A percentile compares a stretch with the other conserved stretches of the same genome.
phyloP scores from a whole-genome alignment of 768 basidiomycete species.

The Tricholoma matsutake region DNA sequence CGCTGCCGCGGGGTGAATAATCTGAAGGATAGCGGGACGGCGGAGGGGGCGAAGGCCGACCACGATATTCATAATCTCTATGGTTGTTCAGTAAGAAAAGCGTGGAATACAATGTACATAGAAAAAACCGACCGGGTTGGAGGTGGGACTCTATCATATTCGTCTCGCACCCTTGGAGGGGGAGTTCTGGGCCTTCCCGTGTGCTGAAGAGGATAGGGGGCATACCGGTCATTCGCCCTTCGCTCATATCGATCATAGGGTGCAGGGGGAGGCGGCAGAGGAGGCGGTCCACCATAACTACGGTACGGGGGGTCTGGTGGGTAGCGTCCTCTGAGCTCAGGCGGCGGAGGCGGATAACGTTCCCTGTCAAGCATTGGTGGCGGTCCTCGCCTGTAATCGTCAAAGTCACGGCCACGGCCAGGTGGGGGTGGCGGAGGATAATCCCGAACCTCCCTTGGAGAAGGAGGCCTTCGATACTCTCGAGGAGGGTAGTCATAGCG shows the following conservation, averaged over 20 bases:
- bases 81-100: slow-evolving; percentile 1
- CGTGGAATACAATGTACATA: background rate
- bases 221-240: slow-evolving; percentile 50
- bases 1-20: slow-evolving; percentile 49
- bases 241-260: slow-evolving; percentile 63
- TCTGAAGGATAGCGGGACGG: slow-evolving; percentile 52
- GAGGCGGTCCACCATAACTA: slow-evolving; percentile 48
- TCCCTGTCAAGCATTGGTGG: slow-evolving; percentile 43
- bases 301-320: slow-evolving; percentile 52
- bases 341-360: slow-evolving; percentile 50
- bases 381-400: slow-evolving; percentile 61
- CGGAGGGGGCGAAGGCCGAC: slow-evolving; percentile 43
- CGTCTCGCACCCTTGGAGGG: slow-evolving; percentile 59
- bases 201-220: slow-evolving; percentile 43
- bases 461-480: slow-evolving; percentile 59
- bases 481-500: slow-evolving; percentile 64
- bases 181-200: slow-evolving; percentile 51
- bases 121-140: slow-evolving; percentile 44
- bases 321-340: slow-evolving; percentile 57
- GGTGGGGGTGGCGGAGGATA: slow-evolving; percentile 48
- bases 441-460: slow-evolving; percentile 68
- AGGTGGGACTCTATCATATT: slow-evolving; percentile 55
- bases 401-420: slow-evolving; percentile 61
- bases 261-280: slow-evolving; percentile 44
- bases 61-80: slow-evolving; percentile 60